These are phyloP conservation scores for Craterostigma plantagineum DNA, from an alignment of 257 asterid genomes.

Conservation along the genomic window DNA sequence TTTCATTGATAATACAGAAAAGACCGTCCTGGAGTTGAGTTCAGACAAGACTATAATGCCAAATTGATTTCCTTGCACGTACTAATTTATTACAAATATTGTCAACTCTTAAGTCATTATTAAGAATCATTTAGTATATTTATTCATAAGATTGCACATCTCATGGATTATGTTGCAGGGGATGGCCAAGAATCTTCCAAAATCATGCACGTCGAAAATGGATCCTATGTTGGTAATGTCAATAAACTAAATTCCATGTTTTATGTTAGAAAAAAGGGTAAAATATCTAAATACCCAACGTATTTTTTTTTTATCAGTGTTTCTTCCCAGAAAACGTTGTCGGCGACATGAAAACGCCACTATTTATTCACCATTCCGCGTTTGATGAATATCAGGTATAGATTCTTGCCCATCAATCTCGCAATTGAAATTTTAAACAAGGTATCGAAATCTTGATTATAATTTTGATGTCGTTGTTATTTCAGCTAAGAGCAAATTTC, in stretches of 20 bases:
- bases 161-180: neutral
- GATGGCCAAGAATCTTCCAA: neutral
- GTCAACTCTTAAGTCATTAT: neutral
- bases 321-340: constrained; percentile 1
- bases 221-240: neutral
- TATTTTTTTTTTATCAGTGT: neutral
- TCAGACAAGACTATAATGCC: neutral
- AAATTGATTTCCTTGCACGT: neutral
- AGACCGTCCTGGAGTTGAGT: neutral
- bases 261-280: neutral
- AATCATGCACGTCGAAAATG: constrained; percentile 4
- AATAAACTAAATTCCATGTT: neutral
- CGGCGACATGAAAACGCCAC: neutral
- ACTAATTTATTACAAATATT: neutral
- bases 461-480: too few species aligned
- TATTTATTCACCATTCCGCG: neutral
- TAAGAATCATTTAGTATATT: neutral
- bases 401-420: neutral
- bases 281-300: neutral
- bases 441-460: too few species aligned
- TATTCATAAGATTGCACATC: neutral
- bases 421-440: too few species aligned
- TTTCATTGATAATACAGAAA: neutral
- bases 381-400: neutral
- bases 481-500: too few species aligned